Conservation (phyloP, 129 eudicot genomes). For the Tagetes erecta region DNA sequence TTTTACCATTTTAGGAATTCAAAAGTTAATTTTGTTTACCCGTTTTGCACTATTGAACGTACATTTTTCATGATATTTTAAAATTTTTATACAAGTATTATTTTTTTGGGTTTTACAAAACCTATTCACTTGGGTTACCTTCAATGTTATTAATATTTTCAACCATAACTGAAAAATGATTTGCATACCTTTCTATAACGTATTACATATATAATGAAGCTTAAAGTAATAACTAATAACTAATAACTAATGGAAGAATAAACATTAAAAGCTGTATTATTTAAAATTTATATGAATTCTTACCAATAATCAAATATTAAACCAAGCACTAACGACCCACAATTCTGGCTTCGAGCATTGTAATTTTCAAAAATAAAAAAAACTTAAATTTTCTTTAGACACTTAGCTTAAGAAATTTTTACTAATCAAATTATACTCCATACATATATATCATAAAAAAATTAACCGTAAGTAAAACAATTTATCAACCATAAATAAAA, state of each 20-base stretch:
- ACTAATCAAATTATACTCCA: neutral
- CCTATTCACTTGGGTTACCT: neutral
- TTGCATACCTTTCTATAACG: neutral
- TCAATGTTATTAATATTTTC: neutral
- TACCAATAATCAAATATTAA: slow-evolving; percentile 13
- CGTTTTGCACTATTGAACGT: slow-evolving; percentile 16
- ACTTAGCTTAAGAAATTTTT: neutral
- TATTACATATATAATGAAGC: slow-evolving; percentile 1
- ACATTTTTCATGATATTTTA: slow-evolving; percentile 17
- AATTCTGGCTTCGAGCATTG: slow-evolving; percentile 41
- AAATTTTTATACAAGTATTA: neutral
- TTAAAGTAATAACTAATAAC: slow-evolving; percentile 5
- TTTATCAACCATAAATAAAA: too few species aligned
- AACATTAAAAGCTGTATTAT: slow-evolving; percentile 11
- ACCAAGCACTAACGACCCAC: slow-evolving; percentile 33
- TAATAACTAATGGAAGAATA: neutral
- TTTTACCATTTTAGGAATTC: slow-evolving; percentile 11
- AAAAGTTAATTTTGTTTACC: slow-evolving; percentile 1
- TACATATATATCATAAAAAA: neutral
- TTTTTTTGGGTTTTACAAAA: neutral
- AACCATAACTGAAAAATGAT: neutral
- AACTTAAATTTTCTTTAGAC: neutral
- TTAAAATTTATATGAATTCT: neutral
- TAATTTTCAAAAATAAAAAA: slow-evolving; percentile 2
- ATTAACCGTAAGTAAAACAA: too few species aligned